Percentiles rank a stretch among this genome's conserved stretches.
Evolutionary conservation across 2,329 filamentous ascomycete species (phyloP).

Genomic region (Cytospora chrysosperma): DNA sequence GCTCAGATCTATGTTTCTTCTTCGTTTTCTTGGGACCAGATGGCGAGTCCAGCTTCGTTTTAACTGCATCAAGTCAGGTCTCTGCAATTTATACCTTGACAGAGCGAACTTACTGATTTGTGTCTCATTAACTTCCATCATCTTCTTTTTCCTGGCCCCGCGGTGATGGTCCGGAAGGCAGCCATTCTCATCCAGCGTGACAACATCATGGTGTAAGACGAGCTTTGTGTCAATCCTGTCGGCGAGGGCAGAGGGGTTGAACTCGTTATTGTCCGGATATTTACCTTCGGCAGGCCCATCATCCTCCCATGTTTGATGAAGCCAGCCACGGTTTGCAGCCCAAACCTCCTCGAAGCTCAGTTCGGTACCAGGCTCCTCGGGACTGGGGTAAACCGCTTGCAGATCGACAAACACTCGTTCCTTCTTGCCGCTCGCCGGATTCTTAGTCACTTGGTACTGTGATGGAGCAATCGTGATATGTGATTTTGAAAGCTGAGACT

Average conservation of each 20-base stretch:
- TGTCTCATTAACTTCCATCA: constrained; percentile 84
- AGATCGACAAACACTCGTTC: constrained; percentile 88
- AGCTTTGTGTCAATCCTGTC: constrained; percentile 39
- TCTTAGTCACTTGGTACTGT: constrained; percentile 75
- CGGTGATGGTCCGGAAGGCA: constrained; percentile 44
- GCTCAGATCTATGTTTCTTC: constrained; percentile 67
- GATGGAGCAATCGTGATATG: constrained; percentile 68
- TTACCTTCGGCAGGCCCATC: constrained; percentile 31
- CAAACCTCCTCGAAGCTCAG: constrained; percentile 90
- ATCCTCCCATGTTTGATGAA: constrained; percentile 57
- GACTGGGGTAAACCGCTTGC: constrained; percentile 78
- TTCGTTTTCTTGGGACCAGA: constrained; percentile 80
- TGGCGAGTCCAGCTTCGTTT: constrained; percentile 89
- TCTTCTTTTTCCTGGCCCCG: constrained; percentile 69
- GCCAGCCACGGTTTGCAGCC: constrained; percentile 71
- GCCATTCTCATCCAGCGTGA: constrained; percentile 60
- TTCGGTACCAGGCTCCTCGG: constrained; percentile 69
- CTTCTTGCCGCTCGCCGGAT: constrained; percentile 76
- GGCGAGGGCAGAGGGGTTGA: constrained; percentile 32
- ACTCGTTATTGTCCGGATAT: constrained; percentile 25
- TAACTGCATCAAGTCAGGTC: constrained; percentile 58
- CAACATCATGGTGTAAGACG: constrained; percentile 43
- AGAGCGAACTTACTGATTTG: constrained; percentile 71
- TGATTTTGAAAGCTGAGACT: constrained; percentile 59
- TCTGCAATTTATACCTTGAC: neutral